Evolutionary conservation across 2,329 filamentous ascomycete species (phyloP), one percentile per base, ranked within the genome.

Genomic region (Aspergillus glaucus): DNA sequence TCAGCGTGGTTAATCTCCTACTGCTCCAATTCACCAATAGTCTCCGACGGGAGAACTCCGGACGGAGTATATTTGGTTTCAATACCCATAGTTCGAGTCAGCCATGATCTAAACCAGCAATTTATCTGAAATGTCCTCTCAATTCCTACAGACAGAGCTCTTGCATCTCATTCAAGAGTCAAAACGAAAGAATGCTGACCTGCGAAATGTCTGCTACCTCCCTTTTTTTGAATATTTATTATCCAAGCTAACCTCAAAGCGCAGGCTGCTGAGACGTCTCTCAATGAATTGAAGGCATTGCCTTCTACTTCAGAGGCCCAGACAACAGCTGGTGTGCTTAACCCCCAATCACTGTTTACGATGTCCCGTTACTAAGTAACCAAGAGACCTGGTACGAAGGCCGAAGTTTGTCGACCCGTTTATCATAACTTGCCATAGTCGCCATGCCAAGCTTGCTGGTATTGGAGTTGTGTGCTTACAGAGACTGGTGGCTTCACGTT

Each of bases 161-260:
- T 82, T 86, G 63, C 94, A 88, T 73, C 82, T 96, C 67, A 86
- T 95, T 62, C 88, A 94, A 70, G 93, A 98, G 75, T 93, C 91
- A 66, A 97, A 95, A 73, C 82, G 92, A 62, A 97, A 95, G 72
- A 86, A 96, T 69, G 82, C 86, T 59, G 93, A 97, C 62, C 78
- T 98, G 46, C 84, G 87, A 75, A 87, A 87, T 79, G 79, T 69
- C 49, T 59, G 55, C 39, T 52, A 39, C 43, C 47, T 24, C 46
- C 48, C 41, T 30, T 36, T 37, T 22, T 44, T 53, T 17, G 32
- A 34, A 55, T 54, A 52, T 57, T 57, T 45, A 49, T 40, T 40
- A 45, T 15, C 21, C 32, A 55, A 47, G 52, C 60, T 63, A 50
- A 67, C 54, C 48, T 46, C 55, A 56, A 49, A 44, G 15, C 58